Evolutionary conservation across 2,329 filamentous ascomycete species (phyloP).

Genomic region (Sordariomycetes sp.): DNA sequence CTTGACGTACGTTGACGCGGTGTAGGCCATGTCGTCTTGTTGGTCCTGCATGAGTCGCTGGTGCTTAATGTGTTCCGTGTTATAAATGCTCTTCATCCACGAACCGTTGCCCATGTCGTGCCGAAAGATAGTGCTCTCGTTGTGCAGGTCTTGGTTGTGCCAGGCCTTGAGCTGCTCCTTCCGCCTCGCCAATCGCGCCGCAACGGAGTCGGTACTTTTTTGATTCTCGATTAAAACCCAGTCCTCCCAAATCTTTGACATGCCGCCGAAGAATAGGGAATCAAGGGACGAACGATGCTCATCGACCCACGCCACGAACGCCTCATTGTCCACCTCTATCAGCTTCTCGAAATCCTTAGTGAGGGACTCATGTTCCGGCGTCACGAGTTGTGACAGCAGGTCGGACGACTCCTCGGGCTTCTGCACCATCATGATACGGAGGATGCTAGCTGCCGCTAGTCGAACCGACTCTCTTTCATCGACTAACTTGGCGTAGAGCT

Average conservation of each 20-base stretch:
- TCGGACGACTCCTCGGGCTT: conserved; percentile 71
- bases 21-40: conserved; percentile 74
- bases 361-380: conserved; percentile 56
- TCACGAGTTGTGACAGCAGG: conserved; percentile 60
- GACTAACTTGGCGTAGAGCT: conserved; percentile 80
- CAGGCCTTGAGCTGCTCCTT: conserved; percentile 73
- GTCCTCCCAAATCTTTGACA: conserved; percentile 76
- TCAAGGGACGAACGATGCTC: conserved; percentile 68
- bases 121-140: conserved; percentile 60
- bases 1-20: conserved; percentile 61
- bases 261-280: conserved; percentile 64
- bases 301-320: conserved; percentile 82
- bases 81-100: conserved; percentile 93
- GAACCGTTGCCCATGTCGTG: conserved; percentile 79
- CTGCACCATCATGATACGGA: conserved; percentile 87
- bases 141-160: conserved; percentile 54
- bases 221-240: conserved; percentile 77
- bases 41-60: conserved; percentile 84
- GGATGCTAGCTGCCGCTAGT: conserved; percentile 66
- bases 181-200: conserved; percentile 56
- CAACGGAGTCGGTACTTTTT: conserved; percentile 63
- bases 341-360: conserved; percentile 70
- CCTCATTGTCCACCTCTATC: conserved; percentile 76
- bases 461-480: conserved; percentile 56
- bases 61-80: conserved; percentile 82